Evolutionary conservation across 768 basidiomycete genomes (phyloP).

Genomic region (Russula emetica): DNA sequence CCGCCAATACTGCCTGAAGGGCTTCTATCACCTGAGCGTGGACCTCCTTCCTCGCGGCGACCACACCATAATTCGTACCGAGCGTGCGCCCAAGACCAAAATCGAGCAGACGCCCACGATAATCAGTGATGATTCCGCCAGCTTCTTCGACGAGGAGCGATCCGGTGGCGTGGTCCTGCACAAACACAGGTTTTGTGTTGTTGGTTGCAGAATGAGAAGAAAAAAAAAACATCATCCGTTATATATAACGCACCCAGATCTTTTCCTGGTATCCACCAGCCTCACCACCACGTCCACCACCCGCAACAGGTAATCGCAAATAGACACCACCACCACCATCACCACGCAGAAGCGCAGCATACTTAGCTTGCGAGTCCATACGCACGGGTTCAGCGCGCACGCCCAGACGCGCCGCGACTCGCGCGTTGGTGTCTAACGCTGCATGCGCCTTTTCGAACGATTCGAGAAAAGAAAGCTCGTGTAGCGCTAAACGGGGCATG

Average conservation of each 20-base stretch:
- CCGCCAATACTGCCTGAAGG: constrained; percentile 51
- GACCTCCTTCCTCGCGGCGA: constrained; percentile 72
- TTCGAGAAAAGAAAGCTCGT: constrained; percentile 71
- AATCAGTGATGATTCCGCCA: constrained; percentile 84
- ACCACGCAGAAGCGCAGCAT: constrained; percentile 78
- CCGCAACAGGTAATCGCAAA: constrained; percentile 69
- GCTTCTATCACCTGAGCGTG: constrained; percentile 70
- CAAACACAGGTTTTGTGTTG: too few relatives aligned
- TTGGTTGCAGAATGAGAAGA: too few relatives aligned
- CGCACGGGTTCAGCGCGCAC: constrained; percentile 63
- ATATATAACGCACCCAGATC: constrained; percentile 80
- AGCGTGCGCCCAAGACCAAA: constrained; percentile 86
- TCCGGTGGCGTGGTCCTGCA: constrained; percentile 87
- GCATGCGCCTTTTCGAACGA: constrained; percentile 90
- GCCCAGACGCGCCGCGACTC: constrained; percentile 61
- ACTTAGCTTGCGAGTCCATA: constrained; percentile 98
- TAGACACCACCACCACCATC: constrained; percentile 68
- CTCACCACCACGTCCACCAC: constrained; percentile 43
- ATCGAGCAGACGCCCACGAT: constrained; percentile 69
- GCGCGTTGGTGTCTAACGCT: constrained; percentile 79
- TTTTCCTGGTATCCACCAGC: constrained; percentile 77
- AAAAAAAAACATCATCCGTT: too few relatives aligned
- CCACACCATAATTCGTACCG: constrained; percentile 80
- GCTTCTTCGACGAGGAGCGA: constrained; percentile 81
- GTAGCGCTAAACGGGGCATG: constrained; percentile 49